A percentile compares a stretch with the other conserved stretches of the same genome.
Conservation (phyloP, 805 yeast species). For the Monosporozyma solicola region DNA sequence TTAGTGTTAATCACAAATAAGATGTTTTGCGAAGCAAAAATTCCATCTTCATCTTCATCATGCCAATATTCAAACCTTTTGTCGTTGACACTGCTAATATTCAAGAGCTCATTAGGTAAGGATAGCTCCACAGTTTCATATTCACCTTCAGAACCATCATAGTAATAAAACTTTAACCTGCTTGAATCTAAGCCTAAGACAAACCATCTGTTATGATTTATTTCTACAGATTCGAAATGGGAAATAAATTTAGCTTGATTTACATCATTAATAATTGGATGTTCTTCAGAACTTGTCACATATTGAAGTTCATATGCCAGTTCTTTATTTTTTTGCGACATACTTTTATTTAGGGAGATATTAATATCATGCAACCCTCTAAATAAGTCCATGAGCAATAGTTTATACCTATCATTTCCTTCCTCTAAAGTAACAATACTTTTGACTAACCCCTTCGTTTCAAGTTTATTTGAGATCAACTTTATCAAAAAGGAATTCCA, state of each 20-base stretch:
- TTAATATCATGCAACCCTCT: constrained; percentile 14
- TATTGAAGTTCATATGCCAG: not conserved
- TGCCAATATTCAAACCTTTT: not conserved
- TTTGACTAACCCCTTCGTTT: constrained; percentile 11
- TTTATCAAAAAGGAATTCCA: constrained; percentile 28
- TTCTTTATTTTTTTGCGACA: not conserved
- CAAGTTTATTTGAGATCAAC: constrained; percentile 16
- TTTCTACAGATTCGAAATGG: not conserved
- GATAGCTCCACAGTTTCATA: constrained; percentile 6
- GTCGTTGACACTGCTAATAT: constrained; percentile 1
- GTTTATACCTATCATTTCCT: not conserved
- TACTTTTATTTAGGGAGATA: not conserved
- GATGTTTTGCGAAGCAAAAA: not conserved
- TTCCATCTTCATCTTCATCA: not conserved
- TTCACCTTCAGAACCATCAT: not conserved
- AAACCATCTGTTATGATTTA: constrained; percentile 3
- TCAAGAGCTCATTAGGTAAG: constrained; percentile 9
- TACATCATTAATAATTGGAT: constrained; percentile 1
- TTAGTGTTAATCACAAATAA: constrained; percentile 3
- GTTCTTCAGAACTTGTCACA: not conserved
- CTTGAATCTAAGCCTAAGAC: constrained; percentile 4
- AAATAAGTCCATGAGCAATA: constrained; percentile 7
- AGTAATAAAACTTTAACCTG: constrained; percentile 3
- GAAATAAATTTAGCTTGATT: constrained; percentile 3
- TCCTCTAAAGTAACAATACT: not conserved